Evolutionary conservation across 768 basidiomycete species (phyloP).

Genomic region (Clitopilus passeckerianus): DNA sequence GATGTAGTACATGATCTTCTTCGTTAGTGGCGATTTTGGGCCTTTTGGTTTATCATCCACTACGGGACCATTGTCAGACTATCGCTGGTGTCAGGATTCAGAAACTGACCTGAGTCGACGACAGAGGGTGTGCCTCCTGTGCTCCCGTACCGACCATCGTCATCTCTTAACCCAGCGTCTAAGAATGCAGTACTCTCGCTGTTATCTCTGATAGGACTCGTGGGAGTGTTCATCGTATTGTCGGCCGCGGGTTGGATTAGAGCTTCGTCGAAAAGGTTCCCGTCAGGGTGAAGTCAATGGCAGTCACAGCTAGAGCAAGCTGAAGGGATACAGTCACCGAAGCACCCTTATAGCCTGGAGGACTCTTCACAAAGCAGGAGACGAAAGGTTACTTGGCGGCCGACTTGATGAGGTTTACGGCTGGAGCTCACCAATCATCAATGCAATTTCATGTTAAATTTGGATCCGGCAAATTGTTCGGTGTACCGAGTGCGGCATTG

Average conservation of each 20-base stretch:
- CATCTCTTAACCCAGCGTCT: neutral
- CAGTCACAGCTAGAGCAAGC: neutral
- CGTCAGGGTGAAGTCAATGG: neutral
- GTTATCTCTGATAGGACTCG: neutral
- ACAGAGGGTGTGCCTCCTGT: neutral
- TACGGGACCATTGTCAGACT: neutral
- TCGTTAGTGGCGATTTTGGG: slow-evolving; percentile 29
- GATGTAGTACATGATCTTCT: slow-evolving; percentile 67
- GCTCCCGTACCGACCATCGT: neutral
- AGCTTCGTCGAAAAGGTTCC: too few species aligned
- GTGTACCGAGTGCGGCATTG: neutral
- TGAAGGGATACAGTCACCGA: neutral
- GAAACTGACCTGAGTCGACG: neutral
- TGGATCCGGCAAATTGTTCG: neutral
- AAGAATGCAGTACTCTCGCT: neutral
- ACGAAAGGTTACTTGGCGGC: neutral
- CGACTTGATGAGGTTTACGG: neutral
- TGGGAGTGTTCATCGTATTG: neutral
- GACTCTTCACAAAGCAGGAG: neutral
- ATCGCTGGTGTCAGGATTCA: neutral
- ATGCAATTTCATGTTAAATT: neutral
- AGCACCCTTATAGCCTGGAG: neutral
- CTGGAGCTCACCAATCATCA: neutral
- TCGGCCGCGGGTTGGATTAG: neutral
- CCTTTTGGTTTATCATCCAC: slow-evolving; percentile 5